These are phyloP conservation scores for Nitzschia inconspicua DNA, from an alignment of 108 stramenopile species.

Conservation along the genomic window DNA sequence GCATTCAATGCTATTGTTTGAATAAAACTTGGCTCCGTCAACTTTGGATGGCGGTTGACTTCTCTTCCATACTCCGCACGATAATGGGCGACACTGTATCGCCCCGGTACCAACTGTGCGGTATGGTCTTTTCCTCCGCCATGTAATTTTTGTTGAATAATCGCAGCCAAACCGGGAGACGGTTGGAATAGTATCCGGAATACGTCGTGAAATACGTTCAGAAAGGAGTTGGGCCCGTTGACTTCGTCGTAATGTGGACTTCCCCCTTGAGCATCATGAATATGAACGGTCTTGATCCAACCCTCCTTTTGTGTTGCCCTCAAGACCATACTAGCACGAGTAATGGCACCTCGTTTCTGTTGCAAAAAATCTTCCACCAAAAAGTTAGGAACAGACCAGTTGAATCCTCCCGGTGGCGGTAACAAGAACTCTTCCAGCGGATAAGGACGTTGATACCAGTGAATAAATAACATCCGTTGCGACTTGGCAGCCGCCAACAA, in stretches of 20 bases:
- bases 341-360: not conserved
- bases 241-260: slow-evolving; percentile 11
- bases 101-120: slow-evolving; percentile 11
- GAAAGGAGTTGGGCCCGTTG: slow-evolving; percentile 1
- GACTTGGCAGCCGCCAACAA: slow-evolving; percentile 20
- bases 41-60: slow-evolving; percentile 6
- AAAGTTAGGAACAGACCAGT: slow-evolving; percentile 17
- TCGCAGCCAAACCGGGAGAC: slow-evolving; percentile 7
- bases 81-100: slow-evolving; percentile 28
- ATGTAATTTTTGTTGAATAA: not conserved
- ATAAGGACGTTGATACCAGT: slow-evolving; percentile 40
- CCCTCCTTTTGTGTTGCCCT: not conserved
- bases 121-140: not conserved
- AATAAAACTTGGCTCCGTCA: not conserved
- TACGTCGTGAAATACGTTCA: slow-evolving; percentile 17
- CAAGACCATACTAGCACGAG: not conserved
- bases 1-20: slow-evolving; percentile 14
- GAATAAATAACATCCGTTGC: slow-evolving; percentile 32
- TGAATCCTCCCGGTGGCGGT: slow-evolving; percentile 20
- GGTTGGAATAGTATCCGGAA: slow-evolving; percentile 23
- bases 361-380: not conserved
- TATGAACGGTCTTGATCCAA: too few relatives aligned
- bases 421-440: slow-evolving; percentile 35
- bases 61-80: slow-evolving; percentile 25
- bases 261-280: slow-evolving; percentile 21